Evolutionary conservation across 768 basidiomycete genomes (phyloP), one percentile per base, ranked within the genome.

Genomic region (Coprinellus aureogranulatus): DNA sequence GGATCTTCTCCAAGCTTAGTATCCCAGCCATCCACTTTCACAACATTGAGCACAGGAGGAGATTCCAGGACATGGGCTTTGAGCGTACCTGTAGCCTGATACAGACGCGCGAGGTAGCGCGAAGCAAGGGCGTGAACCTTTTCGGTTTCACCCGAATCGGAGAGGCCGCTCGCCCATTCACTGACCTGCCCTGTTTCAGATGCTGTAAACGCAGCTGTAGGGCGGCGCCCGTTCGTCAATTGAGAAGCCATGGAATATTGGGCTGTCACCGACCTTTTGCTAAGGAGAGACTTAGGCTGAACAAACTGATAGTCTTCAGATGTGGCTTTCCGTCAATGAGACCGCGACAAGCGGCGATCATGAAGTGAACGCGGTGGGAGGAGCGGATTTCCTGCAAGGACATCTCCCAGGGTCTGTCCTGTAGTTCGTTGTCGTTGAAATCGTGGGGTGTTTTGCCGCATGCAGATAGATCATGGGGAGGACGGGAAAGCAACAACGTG

Each of bases 341-440:
- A 16, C 40, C 53, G 1, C 53, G 53, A 28, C 53, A 54, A 2
- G 40, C 28, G 18, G 40, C 39, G 5, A 54, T 3, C 23, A 27
- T 18, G 5, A 54, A 23, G 23, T 45, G 40, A 1, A 54, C 10
- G 3, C 40, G 39, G 25, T 54, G 26, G 10, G 11, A 28, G 5
- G 54, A 47, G 12, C 44, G 26, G n/a, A 46, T 48, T 34, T 45
- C 45, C 16, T 25, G 42, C 22, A 47, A 26, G 4, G 44, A 12
- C 31, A 46, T 16, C n/a, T 55, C 44, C 54, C 54, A 55, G 28
- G 54, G 54, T 11, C 28, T 12, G 16, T 55, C 44, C 2, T 6
- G 12, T 20, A 55, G 9, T 26, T 55, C 54, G 16, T 27, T 54
- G 6, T 4, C 9, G 14, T 20, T 16, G n/a, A 54, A 26, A 39